These are phyloP conservation scores for Vicia sativa DNA, from an alignment of 306 rosid genomes.

Conservation along the genomic window DNA sequence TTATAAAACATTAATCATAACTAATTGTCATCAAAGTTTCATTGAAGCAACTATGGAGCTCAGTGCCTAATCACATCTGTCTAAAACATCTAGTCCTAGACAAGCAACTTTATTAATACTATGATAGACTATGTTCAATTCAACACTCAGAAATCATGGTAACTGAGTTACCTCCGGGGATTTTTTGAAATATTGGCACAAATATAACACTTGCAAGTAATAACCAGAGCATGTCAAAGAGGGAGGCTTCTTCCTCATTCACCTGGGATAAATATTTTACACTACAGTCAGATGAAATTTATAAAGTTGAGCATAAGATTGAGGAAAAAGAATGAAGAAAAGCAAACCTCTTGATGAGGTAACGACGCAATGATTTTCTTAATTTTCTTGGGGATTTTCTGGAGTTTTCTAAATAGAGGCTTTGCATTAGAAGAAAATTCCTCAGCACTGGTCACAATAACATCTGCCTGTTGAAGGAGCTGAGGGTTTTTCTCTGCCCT, in stretches of 20 bases:
- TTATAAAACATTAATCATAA: conserved; percentile 13
- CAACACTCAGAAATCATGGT: conserved; percentile 23
- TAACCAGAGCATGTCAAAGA: conserved; percentile 93
- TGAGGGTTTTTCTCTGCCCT: conserved; percentile 68
- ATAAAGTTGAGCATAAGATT: conserved; percentile 32
- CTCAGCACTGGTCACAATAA: conserved; percentile 64
- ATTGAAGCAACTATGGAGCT: conserved; percentile 30
- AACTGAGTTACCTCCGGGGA: conserved; percentile 90
- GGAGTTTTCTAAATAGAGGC: conserved; percentile 77
- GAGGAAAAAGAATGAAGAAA: conserved; percentile 22
- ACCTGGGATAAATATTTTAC: conserved; percentile 58
- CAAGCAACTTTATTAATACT: conserved; percentile 11
- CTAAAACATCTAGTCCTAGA: conserved; percentile 33
- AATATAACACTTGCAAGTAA: conserved; percentile 97
- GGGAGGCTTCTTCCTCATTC: conserved; percentile 98
- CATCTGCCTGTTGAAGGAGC: conserved; percentile 76
- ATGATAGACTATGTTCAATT: conserved; percentile 25
- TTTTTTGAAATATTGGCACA: conserved; percentile 93
- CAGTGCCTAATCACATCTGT: conserved; percentile 29
- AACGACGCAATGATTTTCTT: conserved; percentile 76
- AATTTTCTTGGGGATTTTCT: conserved; percentile 70
- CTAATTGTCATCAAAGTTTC: conserved; percentile 24
- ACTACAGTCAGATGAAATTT: conserved; percentile 33
- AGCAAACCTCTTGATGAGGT: conserved; percentile 89
- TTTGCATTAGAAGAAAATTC: conserved; percentile 80